A percentile compares a stretch with the other conserved stretches of the same genome.
These are phyloP conservation scores for Aspergillus amoenus DNA, from an alignment of 2,329 filamentous ascomycete genomes.

Conservation along the genomic window DNA sequence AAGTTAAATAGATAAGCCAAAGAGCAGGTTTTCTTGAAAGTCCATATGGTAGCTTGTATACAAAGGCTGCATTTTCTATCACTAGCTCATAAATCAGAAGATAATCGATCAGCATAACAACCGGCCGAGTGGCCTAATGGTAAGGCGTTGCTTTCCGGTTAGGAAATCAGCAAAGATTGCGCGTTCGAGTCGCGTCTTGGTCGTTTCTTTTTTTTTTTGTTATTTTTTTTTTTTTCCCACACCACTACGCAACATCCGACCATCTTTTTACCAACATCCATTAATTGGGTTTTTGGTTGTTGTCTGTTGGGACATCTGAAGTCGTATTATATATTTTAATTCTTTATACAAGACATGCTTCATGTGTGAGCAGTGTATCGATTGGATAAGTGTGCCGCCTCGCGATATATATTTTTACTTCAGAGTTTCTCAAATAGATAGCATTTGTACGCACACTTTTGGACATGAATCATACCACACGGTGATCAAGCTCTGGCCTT, in stretches of 20 bases:
- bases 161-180: conserved; percentile 4
- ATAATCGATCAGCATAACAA: background rate
- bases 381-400: background rate
- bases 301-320: no score
- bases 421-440: no score
- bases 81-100: background rate
- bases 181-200: conserved; percentile 7
- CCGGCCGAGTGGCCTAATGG: conserved; percentile 6
- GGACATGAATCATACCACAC: no score
- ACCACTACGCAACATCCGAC: background rate
- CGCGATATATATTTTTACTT: background rate
- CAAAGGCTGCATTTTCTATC: no score
- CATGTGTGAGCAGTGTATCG: background rate
- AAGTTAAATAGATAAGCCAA: no score
- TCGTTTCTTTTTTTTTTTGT: background rate
- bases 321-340: no score
- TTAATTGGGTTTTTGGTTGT: no score
- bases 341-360: no score
- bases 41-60: no score
- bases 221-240: background rate
- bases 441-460: no score
- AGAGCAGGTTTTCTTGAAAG: no score
- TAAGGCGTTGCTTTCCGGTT: conserved; percentile 7
- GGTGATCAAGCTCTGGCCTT: no score
- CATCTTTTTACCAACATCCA: background rate